Conservation (phyloP, 306 rosid species). For the Prosopis cineraria region DNA sequence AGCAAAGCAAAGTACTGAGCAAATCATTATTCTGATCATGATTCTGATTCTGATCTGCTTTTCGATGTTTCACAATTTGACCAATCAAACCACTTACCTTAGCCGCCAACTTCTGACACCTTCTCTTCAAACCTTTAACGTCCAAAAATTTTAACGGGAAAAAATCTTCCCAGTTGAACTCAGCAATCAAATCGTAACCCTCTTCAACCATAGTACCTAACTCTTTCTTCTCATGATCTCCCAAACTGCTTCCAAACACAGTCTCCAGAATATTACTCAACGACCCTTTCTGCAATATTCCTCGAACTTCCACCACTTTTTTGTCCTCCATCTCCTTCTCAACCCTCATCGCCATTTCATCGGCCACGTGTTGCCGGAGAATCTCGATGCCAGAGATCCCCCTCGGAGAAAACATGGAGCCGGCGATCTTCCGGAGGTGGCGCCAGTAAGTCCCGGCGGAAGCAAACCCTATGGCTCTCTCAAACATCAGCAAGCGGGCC, state of each 20-base stretch:
- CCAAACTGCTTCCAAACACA: constrained; percentile 64
- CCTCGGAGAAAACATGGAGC: constrained; percentile 72
- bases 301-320: constrained; percentile 56
- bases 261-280: constrained; percentile 66
- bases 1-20: constrained; percentile 60
- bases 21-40: constrained; percentile 51
- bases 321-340: constrained; percentile 47
- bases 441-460: constrained; percentile 82
- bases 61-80: constrained; percentile 57
- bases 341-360: constrained; percentile 49
- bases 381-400: constrained; percentile 52
- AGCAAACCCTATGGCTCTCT: constrained; percentile 94
- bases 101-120: constrained; percentile 65
- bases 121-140: constrained; percentile 76
- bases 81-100: constrained; percentile 56
- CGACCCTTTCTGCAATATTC: constrained; percentile 65
- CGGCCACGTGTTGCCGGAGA: constrained; percentile 46
- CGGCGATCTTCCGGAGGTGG: constrained; percentile 65
- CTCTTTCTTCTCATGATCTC: constrained; percentile 30
- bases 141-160: constrained; percentile 68
- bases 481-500: constrained; percentile 73
- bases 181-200: constrained; percentile 68
- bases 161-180: constrained; percentile 73
- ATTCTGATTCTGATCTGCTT: constrained; percentile 27
- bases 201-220: constrained; percentile 63